Conservation (phyloP, 2,329 filamentous ascomycete genomes). For the Ambrosiella cleistominuta region DNA sequence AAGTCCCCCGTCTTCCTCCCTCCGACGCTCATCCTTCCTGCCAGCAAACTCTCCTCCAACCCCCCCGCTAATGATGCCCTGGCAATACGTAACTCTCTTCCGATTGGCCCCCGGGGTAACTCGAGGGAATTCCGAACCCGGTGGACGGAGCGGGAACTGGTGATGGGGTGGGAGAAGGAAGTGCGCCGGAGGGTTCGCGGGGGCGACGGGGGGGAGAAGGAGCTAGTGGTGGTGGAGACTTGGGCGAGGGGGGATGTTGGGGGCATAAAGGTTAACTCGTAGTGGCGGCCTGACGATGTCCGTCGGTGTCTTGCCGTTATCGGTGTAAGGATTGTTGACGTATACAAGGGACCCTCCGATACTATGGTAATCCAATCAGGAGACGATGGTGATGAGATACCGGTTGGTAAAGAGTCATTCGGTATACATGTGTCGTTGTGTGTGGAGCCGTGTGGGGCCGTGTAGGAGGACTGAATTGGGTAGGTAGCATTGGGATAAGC, state of each 20-base stretch:
- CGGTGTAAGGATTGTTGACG: too few relatives aligned
- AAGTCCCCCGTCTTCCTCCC: conserved; percentile 88
- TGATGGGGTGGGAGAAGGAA: conserved; percentile 45
- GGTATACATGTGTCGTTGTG: too few relatives aligned
- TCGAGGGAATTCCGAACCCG: conserved; percentile 25
- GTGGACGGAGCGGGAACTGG: conserved; percentile 49
- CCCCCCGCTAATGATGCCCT: conserved; percentile 95
- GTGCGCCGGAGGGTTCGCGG: conserved; percentile 18
- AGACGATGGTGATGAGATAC: too few relatives aligned
- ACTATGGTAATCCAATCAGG: too few relatives aligned
- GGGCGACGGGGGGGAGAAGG: background rate
- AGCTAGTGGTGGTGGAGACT: conserved; percentile 53
- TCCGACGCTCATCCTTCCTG: conserved; percentile 89
- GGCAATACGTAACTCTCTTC: conserved; percentile 29
- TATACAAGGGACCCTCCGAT: too few relatives aligned
- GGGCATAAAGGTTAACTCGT: conserved; percentile 41
- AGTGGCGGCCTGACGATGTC: background rate
- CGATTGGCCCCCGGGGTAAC: conserved; percentile 47
- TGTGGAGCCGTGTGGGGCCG: too few relatives aligned
- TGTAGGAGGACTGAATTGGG: too few relatives aligned
- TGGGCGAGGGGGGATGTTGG: conserved; percentile 88
- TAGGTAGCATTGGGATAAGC: too few relatives aligned
- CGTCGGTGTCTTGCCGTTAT: background rate
- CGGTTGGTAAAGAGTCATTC: too few relatives aligned
- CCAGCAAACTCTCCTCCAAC: conserved; percentile 90